Conservation (phyloP, 306 rosid genomes). For the Argentina anserina region DNA sequence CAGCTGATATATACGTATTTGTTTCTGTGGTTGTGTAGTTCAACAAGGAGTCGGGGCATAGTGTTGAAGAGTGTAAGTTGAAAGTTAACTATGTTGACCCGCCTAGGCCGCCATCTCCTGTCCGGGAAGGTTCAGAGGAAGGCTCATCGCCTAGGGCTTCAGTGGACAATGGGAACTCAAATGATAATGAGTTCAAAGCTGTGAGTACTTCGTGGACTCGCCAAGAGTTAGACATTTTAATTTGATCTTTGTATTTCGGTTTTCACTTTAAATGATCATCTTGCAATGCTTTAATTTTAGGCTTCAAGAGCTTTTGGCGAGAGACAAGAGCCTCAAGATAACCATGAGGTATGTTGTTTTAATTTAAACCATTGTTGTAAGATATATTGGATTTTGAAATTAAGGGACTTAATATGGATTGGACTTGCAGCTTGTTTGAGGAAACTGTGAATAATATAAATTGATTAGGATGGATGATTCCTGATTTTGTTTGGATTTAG, state of each 20-base stretch:
- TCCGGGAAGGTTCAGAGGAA: conserved; percentile 84
- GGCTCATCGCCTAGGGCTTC: conserved; percentile 86
- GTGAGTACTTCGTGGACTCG: conserved; percentile 42
- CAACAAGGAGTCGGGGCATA: conserved; percentile 69
- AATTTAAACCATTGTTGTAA: not conserved
- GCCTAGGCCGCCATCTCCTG: conserved; percentile 81
- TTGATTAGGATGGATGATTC: too few relatives aligned
- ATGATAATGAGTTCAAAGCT: conserved; percentile 45
- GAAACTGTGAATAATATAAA: not conserved
- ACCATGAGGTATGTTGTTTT: conserved; percentile 50
- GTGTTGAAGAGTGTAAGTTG: conserved; percentile 71
- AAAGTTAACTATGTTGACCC: conserved; percentile 82
- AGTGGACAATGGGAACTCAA: conserved; percentile 61
- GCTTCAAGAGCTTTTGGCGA: conserved; percentile 54
- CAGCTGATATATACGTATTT: not conserved
- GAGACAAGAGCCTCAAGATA: conserved; percentile 49
- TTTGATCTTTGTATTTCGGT: not conserved
- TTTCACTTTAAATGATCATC: conserved; percentile 4
- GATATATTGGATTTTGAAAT: conserved; percentile 5
- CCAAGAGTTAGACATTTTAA: conserved; percentile 2
- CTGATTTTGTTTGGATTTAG: not conserved
- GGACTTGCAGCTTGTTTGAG: not conserved
- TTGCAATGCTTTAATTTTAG: conserved; percentile 31
- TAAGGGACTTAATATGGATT: not conserved
- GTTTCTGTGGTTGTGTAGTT: conserved; percentile 46